These are phyloP conservation scores for Fraxinus nigra DNA, from an alignment of 305 asterid genomes.

Conservation along the genomic window DNA sequence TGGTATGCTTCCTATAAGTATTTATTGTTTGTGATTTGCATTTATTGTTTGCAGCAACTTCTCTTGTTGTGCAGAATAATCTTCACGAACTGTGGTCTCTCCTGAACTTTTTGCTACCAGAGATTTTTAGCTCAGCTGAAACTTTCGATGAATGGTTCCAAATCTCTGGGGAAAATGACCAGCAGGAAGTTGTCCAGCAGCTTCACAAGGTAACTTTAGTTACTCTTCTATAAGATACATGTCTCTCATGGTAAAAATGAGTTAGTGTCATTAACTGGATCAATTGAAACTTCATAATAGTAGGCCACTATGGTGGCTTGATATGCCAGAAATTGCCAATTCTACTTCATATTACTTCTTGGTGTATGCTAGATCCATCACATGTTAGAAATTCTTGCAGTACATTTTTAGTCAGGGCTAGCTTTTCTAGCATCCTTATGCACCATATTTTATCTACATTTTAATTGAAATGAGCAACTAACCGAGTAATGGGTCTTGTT, in stretches of 20 bases:
- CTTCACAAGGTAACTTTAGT: conserved; percentile 80
- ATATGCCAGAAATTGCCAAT: background rate
- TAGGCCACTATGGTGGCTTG: background rate
- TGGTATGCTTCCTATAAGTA: background rate
- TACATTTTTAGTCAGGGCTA: background rate
- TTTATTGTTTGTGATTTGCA: background rate
- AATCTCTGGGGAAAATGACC: conserved; percentile 95
- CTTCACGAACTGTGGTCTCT: conserved; percentile 99
- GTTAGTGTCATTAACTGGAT: background rate
- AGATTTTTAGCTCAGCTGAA: conserved; percentile 97
- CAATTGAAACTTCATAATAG: background rate
- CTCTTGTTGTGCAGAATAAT: conserved; percentile 70
- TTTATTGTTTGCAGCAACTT: conserved; percentile 7
- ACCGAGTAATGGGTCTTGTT: background rate
- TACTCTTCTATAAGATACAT: background rate
- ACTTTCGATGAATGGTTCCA: conserved; percentile 99
- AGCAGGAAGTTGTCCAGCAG: conserved; percentile 99
- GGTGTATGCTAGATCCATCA: background rate
- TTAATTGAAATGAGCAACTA: background rate
- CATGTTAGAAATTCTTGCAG: background rate
- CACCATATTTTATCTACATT: background rate
- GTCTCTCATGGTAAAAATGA: conserved; percentile 2
- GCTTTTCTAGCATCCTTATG: background rate
- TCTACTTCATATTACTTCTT: background rate
- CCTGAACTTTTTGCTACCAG: conserved; percentile 91